A percentile compares a stretch with the other conserved stretches of the same genome.
phyloP scores from a whole-genome alignment of 169 alveolate genomes.

The Plasmodium billcollinsi region DNA sequence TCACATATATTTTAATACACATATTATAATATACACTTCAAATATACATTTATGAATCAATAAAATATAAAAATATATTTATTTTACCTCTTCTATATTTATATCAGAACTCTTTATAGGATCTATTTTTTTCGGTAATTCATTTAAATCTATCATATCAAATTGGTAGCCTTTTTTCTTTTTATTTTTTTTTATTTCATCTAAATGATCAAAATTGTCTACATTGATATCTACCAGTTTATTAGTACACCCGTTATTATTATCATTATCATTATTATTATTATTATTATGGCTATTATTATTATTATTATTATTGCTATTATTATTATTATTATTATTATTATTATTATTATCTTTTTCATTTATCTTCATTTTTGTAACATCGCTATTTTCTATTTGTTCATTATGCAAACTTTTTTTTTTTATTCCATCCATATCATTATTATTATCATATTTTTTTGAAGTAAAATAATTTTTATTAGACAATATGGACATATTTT shows the following conservation, averaged over 20 bases:
- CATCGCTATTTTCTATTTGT: not conserved
- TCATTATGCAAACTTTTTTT: not conserved
- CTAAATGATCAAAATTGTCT: slow-evolving; percentile 21
- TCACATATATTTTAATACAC: not conserved
- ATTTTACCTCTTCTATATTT: slow-evolving; percentile 50
- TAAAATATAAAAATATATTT: not conserved
- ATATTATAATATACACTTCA: too few relatives aligned
- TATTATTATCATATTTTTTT: not conserved
- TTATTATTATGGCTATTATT: too few relatives aligned
- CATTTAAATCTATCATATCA: slow-evolving; percentile 62
- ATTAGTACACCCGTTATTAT: not conserved
- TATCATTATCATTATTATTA: too few relatives aligned
- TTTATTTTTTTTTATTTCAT: slow-evolving; percentile 1
- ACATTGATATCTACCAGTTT: not conserved
- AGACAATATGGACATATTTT: slow-evolving; percentile 20
- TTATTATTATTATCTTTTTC: too few relatives aligned
- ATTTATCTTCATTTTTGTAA: not conserved
- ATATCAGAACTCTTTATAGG: slow-evolving; percentile 5
- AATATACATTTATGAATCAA: too few relatives aligned
- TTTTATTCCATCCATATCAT: slow-evolving; percentile 8
- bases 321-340: too few relatives aligned
- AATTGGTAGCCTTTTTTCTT: not conserved
- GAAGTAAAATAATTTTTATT: slow-evolving; percentile 48
- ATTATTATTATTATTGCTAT: too few relatives aligned
- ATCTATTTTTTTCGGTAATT: slow-evolving; percentile 5